Conservation (phyloP, 805 yeast genomes). For the Yarrowia sp. region DNA sequence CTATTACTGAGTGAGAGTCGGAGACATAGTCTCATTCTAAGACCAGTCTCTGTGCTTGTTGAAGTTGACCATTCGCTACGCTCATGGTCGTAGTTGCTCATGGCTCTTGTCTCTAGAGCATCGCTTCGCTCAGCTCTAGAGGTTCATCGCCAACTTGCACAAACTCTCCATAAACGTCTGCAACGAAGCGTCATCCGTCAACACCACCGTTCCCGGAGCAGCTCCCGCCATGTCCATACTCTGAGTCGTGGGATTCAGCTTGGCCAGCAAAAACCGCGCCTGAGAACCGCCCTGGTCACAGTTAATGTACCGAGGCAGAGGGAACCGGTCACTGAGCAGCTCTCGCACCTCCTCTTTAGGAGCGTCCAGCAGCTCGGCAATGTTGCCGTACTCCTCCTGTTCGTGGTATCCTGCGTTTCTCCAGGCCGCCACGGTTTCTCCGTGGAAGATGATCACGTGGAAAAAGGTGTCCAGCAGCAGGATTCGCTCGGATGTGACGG, state of each 20-base stretch:
- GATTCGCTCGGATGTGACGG: constrained; percentile 86
- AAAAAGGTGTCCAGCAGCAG: constrained; percentile 92
- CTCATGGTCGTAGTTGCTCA: too few relatives aligned
- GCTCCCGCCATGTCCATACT: constrained; percentile 30
- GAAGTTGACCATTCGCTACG: too few relatives aligned
- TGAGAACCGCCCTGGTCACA: constrained; percentile 99
- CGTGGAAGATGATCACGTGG: constrained; percentile 95
- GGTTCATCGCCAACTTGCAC: constrained; percentile 32
- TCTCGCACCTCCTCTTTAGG: constrained; percentile 94
- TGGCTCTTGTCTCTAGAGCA: too few relatives aligned
- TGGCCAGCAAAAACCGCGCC: constrained; percentile 94
- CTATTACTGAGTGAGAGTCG: neutral
- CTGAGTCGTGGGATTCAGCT: constrained; percentile 85
- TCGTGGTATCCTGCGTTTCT: constrained; percentile 94
- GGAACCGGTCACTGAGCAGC: constrained; percentile 90
- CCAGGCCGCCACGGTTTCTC: constrained; percentile 95
- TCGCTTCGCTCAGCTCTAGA: constrained; percentile 1
- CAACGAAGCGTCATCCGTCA: constrained; percentile 34
- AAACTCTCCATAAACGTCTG: constrained; percentile 34
- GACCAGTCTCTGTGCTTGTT: too few relatives aligned
- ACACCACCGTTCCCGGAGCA: constrained; percentile 31
- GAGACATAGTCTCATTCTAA: too few relatives aligned
- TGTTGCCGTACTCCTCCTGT: constrained; percentile 85
- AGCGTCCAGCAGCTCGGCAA: constrained; percentile 82
- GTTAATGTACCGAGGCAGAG: constrained; percentile 95